Conservation (phyloP, 805 yeast genomes). For the Saturnispora dispora region DNA sequence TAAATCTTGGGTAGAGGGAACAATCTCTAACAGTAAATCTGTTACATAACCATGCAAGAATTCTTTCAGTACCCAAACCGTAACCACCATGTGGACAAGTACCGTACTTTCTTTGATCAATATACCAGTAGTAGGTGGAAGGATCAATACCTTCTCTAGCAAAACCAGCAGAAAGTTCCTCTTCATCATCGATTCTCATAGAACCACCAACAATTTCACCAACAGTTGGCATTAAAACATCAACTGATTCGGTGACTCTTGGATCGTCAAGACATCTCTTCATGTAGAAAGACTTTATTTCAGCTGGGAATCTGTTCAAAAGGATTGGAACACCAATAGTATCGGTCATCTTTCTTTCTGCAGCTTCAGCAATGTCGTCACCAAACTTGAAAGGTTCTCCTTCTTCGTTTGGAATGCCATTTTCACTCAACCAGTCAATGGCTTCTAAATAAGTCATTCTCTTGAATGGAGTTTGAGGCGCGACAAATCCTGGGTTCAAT, state of each 20-base stretch:
- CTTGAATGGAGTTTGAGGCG: constrained; percentile 80
- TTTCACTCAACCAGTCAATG: constrained; percentile 91
- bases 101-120: constrained; percentile 93
- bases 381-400: constrained; percentile 91
- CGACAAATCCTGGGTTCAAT: constrained; percentile 82
- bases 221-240: constrained; percentile 96
- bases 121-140: constrained; percentile 88
- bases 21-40: constrained; percentile 98
- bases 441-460: constrained; percentile 91
- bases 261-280: constrained; percentile 81
- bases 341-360: constrained; percentile 98
- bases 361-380: constrained; percentile 99
- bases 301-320: constrained; percentile 91
- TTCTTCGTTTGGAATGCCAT: constrained; percentile 89
- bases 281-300: constrained; percentile 97
- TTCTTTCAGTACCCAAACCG: constrained; percentile 97
- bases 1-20: constrained; percentile 92
- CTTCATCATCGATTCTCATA: constrained; percentile 82
- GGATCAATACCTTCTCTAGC: constrained; percentile 85
- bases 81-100: constrained; percentile 99
- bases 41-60: constrained; percentile 96
- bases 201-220: constrained; percentile 99
- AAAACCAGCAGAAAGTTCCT: constrained; percentile 83
- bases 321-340: constrained; percentile 87
- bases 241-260: constrained; percentile 96